Evolutionary conservation across 2,329 filamentous ascomycete genomes (phyloP).

Genomic region (Shiraia sp.): DNA sequence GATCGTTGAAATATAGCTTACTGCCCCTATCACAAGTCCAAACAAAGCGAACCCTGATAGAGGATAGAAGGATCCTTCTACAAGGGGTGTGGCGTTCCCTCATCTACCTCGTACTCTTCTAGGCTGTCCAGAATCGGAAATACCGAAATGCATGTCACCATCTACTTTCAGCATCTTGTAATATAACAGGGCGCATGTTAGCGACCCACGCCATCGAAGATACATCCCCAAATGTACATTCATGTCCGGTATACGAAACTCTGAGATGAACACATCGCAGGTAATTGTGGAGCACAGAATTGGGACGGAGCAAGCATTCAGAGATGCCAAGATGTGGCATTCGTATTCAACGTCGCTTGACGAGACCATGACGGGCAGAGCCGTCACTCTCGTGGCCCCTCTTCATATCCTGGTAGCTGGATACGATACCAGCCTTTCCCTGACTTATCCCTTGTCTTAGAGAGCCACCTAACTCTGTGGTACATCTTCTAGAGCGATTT

Average conservation of each 20-base stretch:
- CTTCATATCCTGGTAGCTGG: background rate
- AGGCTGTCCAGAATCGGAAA: background rate
- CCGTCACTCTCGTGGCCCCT: constrained; percentile 4
- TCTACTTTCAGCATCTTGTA: background rate
- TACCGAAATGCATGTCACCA: constrained; percentile 2
- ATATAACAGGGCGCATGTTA: background rate
- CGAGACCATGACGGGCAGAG: constrained; percentile 5
- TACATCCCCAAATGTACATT: constrained; percentile 4
- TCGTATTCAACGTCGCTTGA: background rate
- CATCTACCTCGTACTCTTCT: no score
- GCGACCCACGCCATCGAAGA: background rate
- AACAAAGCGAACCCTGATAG: no score
- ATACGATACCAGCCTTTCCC: constrained; percentile 2
- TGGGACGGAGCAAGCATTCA: no score
- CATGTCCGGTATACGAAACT: background rate
- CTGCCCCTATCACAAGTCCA: no score
- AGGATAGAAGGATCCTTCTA: no score
- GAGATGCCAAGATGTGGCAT: no score
- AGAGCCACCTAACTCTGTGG: background rate
- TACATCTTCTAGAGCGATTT: background rate
- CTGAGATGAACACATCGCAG: background rate
- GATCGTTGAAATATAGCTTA: no score
- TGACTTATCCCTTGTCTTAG: background rate
- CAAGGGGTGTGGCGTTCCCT: no score
- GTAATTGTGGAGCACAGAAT: background rate